phyloP scores from a whole-genome alignment of 345 rosid species.

The Heritiera littoralis region DNA sequence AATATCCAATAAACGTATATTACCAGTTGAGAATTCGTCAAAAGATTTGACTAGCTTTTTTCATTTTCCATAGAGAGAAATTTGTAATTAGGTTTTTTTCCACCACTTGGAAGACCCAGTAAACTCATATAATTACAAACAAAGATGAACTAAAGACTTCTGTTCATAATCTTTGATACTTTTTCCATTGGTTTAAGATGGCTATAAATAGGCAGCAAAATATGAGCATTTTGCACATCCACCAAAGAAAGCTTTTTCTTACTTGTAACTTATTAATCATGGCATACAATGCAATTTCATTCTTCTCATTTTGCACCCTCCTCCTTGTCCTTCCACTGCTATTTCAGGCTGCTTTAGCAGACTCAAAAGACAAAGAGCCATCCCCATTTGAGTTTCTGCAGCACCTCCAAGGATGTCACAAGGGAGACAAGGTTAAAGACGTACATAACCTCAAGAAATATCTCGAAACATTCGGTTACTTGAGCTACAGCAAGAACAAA shows the following conservation, averaged over 20 bases:
- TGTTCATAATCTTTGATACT: no score
- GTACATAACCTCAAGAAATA: not conserved
- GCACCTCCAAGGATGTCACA: conserved; percentile 8
- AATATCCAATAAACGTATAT: no score
- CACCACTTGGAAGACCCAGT: no score
- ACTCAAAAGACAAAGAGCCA: not conserved
- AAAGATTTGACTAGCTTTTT: no score
- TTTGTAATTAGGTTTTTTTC: no score
- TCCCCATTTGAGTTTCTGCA: not conserved
- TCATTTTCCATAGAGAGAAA: no score
- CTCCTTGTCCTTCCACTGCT: not conserved
- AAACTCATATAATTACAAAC: no score
- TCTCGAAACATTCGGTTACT: conserved; percentile 2
- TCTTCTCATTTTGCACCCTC: conserved; percentile 1
- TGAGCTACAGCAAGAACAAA: not conserved
- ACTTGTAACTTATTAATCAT: not conserved
- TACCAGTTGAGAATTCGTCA: no score
- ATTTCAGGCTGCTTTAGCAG: conserved; percentile 7
- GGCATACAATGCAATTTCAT: not conserved
- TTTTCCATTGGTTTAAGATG: not conserved
- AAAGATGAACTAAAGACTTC: no score
- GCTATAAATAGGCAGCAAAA: not conserved
- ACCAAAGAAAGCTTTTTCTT: not conserved
- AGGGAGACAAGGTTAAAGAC: conserved; percentile 5
- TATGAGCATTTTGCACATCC: not conserved